Evolutionary conservation across 371 early-diverging fungal species (phyloP).

Genomic region (Mucor sp.): DNA sequence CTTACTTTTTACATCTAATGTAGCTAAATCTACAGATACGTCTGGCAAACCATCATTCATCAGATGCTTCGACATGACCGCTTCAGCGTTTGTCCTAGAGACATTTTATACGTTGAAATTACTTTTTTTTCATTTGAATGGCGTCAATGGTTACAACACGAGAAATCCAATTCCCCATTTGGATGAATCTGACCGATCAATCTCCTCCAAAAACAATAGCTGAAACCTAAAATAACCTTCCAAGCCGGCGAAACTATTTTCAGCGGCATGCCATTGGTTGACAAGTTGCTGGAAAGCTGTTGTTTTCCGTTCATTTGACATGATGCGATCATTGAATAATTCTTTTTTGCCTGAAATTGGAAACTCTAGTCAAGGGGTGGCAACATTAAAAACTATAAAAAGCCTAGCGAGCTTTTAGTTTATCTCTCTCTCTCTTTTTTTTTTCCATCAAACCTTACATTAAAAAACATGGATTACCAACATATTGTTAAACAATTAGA

Average conservation of each 20-base stretch:
- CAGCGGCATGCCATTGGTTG: neutral
- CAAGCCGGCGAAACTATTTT: neutral
- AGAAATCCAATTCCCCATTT: too few relatives aligned
- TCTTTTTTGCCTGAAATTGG: neutral
- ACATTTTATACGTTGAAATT: too few relatives aligned
- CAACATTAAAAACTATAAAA: neutral
- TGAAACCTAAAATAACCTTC: neutral
- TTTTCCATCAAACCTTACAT: neutral
- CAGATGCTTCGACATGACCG: too few relatives aligned
- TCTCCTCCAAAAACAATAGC: too few relatives aligned
- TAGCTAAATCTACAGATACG: too few relatives aligned
- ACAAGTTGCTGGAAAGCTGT: neutral
- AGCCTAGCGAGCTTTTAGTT: neutral
- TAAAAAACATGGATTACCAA: slow-evolving; percentile 5
- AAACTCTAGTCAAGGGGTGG: neutral
- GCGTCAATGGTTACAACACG: too few relatives aligned
- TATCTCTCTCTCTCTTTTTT: neutral
- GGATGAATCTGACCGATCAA: too few relatives aligned
- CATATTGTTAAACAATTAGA: neutral
- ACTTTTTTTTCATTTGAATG: too few relatives aligned
- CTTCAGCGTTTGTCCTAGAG: too few relatives aligned
- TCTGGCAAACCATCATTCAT: too few relatives aligned
- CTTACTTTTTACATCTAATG: too few relatives aligned
- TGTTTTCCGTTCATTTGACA: neutral
- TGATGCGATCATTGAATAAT: neutral